Conservation (phyloP, 2,329 filamentous ascomycete genomes). For the Trichoderma guizhouense region DNA sequence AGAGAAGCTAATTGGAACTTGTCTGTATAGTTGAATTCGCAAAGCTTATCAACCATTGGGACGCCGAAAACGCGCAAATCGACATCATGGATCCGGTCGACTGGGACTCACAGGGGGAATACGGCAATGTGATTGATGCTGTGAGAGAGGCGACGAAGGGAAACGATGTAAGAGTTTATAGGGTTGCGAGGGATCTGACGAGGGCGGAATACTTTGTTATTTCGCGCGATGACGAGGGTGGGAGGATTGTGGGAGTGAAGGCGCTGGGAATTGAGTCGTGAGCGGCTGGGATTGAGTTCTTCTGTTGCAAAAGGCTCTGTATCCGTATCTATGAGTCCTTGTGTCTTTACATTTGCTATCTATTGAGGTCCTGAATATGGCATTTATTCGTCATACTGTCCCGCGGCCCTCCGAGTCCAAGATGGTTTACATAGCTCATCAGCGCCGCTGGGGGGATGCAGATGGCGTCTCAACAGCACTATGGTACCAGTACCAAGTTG, state of each 20-base stretch:
- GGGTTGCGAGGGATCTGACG: conserved; percentile 59
- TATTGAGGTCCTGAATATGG: too few relatives aligned
- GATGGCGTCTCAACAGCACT: too few relatives aligned
- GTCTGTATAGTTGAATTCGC: conserved; percentile 63
- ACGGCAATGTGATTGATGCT: conserved; percentile 65
- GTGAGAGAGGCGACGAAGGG: conserved; percentile 62
- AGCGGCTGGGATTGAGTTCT: background rate
- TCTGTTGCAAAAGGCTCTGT: too few relatives aligned
- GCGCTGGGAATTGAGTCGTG: conserved; percentile 67
- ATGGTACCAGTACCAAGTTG: too few relatives aligned
- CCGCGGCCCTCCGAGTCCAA: too few relatives aligned
- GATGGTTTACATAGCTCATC: too few relatives aligned
- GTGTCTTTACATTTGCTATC: background rate
- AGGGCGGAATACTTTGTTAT: conserved; percentile 79
- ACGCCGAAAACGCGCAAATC: conserved; percentile 54
- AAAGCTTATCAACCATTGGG: conserved; percentile 58
- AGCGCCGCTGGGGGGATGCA: too few relatives aligned
- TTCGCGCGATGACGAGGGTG: conserved; percentile 50
- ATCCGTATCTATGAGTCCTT: background rate
- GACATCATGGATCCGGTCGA: conserved; percentile 64
- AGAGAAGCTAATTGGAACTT: background rate
- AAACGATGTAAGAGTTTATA: conserved; percentile 71
- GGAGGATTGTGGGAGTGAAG: conserved; percentile 72
- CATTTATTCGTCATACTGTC: too few relatives aligned
- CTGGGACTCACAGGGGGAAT: conserved; percentile 72